phyloP scores from a whole-genome alignment of 495 filamentous ascomycete genomes.

The Penicillium paxilli region DNA sequence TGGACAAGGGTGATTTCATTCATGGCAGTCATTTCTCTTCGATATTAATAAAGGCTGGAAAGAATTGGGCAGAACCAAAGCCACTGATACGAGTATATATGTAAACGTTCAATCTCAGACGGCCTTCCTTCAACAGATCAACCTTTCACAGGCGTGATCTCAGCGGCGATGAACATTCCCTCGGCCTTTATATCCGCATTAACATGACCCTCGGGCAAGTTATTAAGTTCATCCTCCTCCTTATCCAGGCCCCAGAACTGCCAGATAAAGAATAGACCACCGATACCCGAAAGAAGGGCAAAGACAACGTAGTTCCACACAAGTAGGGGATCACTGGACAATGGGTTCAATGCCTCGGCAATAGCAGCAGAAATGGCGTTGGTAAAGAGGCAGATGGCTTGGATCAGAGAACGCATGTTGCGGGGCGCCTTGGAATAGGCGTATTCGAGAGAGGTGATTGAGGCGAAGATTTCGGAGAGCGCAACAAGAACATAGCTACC shows the following conservation, averaged over 20 bases:
- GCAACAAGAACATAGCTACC: conserved; percentile 62
- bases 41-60: too few relatives aligned
- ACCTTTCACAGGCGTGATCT: conserved; percentile 19
- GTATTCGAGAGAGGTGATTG: conserved; percentile 68
- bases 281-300: conserved; percentile 59
- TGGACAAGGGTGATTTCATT: too few relatives aligned
- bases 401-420: conserved; percentile 74
- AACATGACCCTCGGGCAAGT: conserved; percentile 26
- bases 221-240: conserved; percentile 67
- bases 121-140: not conserved
- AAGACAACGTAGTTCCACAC: conserved; percentile 66
- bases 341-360: conserved; percentile 60
- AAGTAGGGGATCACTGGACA: conserved; percentile 65
- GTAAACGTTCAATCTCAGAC: too few relatives aligned
- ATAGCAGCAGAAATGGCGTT: conserved; percentile 65
- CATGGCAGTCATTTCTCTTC: too few relatives aligned
- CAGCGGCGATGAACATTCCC: conserved; percentile 9
- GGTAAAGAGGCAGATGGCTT: conserved; percentile 66
- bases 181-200: conserved; percentile 14
- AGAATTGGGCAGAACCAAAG: too few relatives aligned
- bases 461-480: conserved; percentile 67
- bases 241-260: conserved; percentile 55
- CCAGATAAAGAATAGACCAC: conserved; percentile 58
- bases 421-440: conserved; percentile 80
- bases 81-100: too few relatives aligned